These are phyloP conservation scores for Vitis vinifera DNA, from an alignment of 164 flowering plant genomes.

Conservation along the genomic window DNA sequence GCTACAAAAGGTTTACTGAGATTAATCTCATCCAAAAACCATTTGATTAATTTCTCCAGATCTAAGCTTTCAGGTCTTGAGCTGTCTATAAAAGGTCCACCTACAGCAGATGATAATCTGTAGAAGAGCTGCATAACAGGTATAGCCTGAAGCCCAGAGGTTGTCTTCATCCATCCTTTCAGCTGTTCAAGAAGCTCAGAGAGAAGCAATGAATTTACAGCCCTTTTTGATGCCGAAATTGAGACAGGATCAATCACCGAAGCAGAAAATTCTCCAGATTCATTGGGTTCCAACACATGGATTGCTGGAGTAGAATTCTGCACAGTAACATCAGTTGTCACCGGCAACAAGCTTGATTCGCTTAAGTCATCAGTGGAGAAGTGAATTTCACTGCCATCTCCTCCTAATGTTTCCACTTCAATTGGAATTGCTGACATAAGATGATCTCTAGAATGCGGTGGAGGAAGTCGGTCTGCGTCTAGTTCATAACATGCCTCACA, in stretches of 20 bases:
- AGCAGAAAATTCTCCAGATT: slow-evolving; percentile 68
- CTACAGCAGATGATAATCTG: slow-evolving; percentile 88
- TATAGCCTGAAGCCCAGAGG: slow-evolving; percentile 80
- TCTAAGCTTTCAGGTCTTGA: slow-evolving; percentile 70
- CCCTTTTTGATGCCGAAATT: slow-evolving; percentile 92
- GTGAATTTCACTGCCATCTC: slow-evolving; percentile 80
- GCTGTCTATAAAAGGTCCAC: slow-evolving; percentile 92
- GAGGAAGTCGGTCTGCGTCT: slow-evolving; percentile 93
- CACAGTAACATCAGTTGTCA: slow-evolving; percentile 34
- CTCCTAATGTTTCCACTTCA: slow-evolving; percentile 82
- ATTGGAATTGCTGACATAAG: slow-evolving; percentile 97
- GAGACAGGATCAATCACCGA: slow-evolving; percentile 72
- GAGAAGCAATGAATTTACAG: slow-evolving; percentile 85
- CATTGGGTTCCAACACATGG: slow-evolving; percentile 78
- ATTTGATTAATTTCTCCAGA: slow-evolving; percentile 76
- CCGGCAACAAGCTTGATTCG: slow-evolving; percentile 59
- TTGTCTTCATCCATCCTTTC: slow-evolving; percentile 93
- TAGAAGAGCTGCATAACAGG: slow-evolving; percentile 96
- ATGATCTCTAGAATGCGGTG: slow-evolving; percentile 94
- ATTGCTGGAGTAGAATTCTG: slow-evolving; percentile 73
- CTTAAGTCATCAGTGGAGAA: slow-evolving; percentile 66
- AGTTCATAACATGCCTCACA: slow-evolving; percentile 95
- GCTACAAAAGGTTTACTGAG: slow-evolving; percentile 63
- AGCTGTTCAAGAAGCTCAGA: slow-evolving; percentile 81
- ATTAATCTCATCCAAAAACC: slow-evolving; percentile 93